Evolutionary conservation across 1,284 basidiomycete genomes (phyloP).

Genomic region (Termitomyces sp.): DNA sequence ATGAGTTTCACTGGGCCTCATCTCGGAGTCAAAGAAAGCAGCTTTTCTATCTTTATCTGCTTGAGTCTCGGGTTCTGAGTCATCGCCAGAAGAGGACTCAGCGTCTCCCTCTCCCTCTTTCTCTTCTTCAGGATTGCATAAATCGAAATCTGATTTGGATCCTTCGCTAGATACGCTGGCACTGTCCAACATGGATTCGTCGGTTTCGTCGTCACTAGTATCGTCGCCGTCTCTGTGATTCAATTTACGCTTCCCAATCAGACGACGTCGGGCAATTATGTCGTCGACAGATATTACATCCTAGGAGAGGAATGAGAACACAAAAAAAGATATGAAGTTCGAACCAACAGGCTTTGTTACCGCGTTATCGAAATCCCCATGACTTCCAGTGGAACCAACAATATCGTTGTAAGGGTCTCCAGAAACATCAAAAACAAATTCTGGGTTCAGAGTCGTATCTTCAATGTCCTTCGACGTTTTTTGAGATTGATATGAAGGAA

Average conservation of each 20-base stretch:
- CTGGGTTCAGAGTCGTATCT: slow-evolving; percentile 68
- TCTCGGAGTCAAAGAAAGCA: slow-evolving; percentile 77
- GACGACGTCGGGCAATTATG: slow-evolving; percentile 73
- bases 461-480: slow-evolving; percentile 30
- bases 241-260: slow-evolving; percentile 57
- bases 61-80: slow-evolving; percentile 62
- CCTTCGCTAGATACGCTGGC: slow-evolving; percentile 33
- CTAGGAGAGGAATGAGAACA: slow-evolving; percentile 30
- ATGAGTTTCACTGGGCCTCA: slow-evolving; percentile 39
- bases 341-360: slow-evolving; percentile 60
- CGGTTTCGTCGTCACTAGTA: slow-evolving; percentile 17
- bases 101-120: slow-evolving; percentile 35
- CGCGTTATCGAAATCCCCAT: slow-evolving; percentile 53
- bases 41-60: slow-evolving; percentile 76
- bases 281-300: slow-evolving; percentile 86
- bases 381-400: slow-evolving; percentile 32
- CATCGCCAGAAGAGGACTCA: slow-evolving; percentile 35
- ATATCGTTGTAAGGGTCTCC: slow-evolving; percentile 64
- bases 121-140: slow-evolving; percentile 26
- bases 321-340: slow-evolving; percentile 10
- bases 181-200: slow-evolving; percentile 32
- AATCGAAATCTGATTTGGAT: slow-evolving; percentile 27
- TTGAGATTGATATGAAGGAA: slow-evolving; percentile 14
- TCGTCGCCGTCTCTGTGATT: slow-evolving; percentile 28
- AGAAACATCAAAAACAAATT: slow-evolving; percentile 78